These are phyloP conservation scores for Tripterygium wilfordii DNA, from an alignment of 177 flowering plant genomes.

Conservation along the genomic window DNA sequence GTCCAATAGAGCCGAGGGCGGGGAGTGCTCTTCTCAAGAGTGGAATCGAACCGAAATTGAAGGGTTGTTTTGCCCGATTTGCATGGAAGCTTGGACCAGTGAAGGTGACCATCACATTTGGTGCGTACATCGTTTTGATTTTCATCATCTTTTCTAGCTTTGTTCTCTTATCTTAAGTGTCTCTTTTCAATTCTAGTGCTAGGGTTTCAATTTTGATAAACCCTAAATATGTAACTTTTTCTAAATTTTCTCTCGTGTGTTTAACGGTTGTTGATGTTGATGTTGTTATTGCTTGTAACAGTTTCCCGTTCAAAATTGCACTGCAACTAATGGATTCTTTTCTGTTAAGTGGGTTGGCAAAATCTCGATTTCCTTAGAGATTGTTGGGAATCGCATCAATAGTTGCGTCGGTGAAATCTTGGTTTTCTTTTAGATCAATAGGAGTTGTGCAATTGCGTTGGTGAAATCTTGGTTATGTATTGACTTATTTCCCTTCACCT, in stretches of 20 bases:
- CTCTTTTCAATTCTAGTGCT: neutral
- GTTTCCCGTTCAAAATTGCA: no score
- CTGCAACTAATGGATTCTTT: no score
- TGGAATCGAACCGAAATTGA: slow-evolving; percentile 42
- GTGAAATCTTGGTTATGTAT: no score
- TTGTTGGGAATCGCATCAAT: no score
- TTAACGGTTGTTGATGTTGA: no score
- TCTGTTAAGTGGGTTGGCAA: neutral
- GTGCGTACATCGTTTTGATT: slow-evolving; percentile 15
- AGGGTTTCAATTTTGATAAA: no score
- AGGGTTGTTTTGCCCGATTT: slow-evolving; percentile 62
- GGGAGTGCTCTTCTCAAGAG: slow-evolving; percentile 13
- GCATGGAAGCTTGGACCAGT: slow-evolving; percentile 62
- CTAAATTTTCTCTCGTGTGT: no score
- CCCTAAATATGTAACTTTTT: no score
- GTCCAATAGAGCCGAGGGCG: neutral
- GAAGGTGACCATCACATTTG: slow-evolving; percentile 63
- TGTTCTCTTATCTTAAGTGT: neutral
- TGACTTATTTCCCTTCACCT: no score
- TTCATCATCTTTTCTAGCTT: neutral
- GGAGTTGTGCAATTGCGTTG: no score
- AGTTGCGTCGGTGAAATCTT: no score
- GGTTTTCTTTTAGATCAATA: no score
- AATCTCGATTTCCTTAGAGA: neutral
- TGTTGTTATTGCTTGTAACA: neutral